Conservation (phyloP, 352 stramenopile genomes). For the Phytophthora lateralis region DNA sequence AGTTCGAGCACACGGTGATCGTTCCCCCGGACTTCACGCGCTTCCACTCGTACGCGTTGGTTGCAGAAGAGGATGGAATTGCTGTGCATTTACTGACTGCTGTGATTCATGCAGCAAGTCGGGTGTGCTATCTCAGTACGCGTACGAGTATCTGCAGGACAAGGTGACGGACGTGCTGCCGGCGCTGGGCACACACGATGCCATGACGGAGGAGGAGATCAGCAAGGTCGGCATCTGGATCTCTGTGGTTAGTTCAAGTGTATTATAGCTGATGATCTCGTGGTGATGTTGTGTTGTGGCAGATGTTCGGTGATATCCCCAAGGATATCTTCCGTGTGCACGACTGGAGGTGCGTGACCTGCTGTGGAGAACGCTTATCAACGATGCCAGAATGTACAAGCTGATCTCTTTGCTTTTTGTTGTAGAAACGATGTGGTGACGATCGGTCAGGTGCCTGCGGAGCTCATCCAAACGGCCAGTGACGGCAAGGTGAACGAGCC, state of each 20-base stretch:
- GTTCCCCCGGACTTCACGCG: conserved; percentile 97
- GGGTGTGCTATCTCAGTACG: conserved; percentile 92
- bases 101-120: conserved; percentile 65
- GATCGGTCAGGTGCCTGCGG: conserved; percentile 93
- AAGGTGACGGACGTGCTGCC: conserved; percentile 92
- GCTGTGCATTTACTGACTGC: conserved; percentile 2
- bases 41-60: conserved; percentile 90
- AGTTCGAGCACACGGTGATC: conserved; percentile 83
- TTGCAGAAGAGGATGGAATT: neutral
- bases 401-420: conserved; percentile 3
- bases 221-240: conserved; percentile 48
- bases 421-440: conserved; percentile 95
- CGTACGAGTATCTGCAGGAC: conserved; percentile 93
- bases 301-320: conserved; percentile 95
- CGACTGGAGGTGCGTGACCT: conserved; percentile 89
- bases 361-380: neutral
- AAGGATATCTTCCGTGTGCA: conserved; percentile 92
- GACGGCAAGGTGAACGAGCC: conserved; percentile 94
- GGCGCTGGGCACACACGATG: conserved; percentile 94
- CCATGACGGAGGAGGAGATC: conserved; percentile 96
- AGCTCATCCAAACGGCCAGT: conserved; percentile 93
- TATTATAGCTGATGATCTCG: neutral
- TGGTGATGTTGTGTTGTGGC: conserved; percentile 3
- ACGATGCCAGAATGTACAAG: neutral
- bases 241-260: neutral